Evolutionary conservation across 2,329 filamentous ascomycete species (phyloP), one percentile per base, ranked within the genome.

Genomic region (Juglanconis juglandina): DNA sequence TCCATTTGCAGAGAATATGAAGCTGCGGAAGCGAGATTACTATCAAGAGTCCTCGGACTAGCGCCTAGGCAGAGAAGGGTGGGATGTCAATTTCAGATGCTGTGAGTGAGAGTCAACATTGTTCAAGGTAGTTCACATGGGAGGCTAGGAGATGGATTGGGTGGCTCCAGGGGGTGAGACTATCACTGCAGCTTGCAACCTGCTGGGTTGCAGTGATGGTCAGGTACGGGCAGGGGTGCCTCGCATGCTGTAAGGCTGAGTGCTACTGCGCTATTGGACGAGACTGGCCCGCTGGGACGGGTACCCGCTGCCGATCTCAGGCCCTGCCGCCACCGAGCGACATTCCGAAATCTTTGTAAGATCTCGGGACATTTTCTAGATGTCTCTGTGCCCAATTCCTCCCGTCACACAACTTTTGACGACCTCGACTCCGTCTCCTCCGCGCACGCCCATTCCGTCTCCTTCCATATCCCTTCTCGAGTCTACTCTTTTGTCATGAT

Each of bases 191-290:
- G 39, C 10, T 10, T 42, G 10, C 10, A 5, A 42, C 10, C 39
- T 42, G 39, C 10, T 8, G 42, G 24, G 24, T 24, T 17, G 17
- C 42, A 46, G 42, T 17, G 30, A 24, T 24, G 6, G 14, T 14
- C 24, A 30, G 5, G 42, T 32, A 24, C 32, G 32, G 17, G 14
- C 33, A 4, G 14, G 34, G 33, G 9, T 53, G 51, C 32, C 41
- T 54, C 41, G 32, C 52, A 24, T 47, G 52, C 52, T 54, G 39
- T 54, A 54, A 54, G 52, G 52, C 52, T 54, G 52, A 54, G 52
- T 54, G 41, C 33, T n/a, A 54, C 52, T 30, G 10, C 52, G 24
- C 37, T 17, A 53, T 33, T 53, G 39, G 30, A 6, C 37, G 7
- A 13, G 9, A 49, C 11, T 33, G 47, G 47, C 47, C 24, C 47